Conservation (phyloP, 495 filamentous ascomycete species). For the Tuber brumale region DNA sequence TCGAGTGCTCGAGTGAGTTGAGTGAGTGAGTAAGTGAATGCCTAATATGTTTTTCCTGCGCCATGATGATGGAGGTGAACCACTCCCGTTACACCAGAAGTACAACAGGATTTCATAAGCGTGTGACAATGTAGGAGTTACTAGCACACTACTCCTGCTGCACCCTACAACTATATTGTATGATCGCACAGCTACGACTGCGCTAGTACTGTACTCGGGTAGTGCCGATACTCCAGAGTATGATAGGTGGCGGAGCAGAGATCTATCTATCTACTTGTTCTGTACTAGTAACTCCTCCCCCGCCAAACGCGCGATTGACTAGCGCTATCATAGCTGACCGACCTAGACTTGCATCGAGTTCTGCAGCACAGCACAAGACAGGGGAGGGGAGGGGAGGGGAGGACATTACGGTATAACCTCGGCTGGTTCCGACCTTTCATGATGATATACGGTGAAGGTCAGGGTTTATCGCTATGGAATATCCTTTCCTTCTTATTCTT, state of each 20-base stretch:
- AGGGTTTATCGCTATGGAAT: background rate
- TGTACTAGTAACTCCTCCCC: background rate
- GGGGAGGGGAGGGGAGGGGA: background rate
- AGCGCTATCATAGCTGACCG: background rate
- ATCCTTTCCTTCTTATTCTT: background rate
- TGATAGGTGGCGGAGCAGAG: too few species aligned
- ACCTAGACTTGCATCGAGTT: background rate
- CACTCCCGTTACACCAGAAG: too few species aligned
- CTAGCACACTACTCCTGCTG: too few species aligned
- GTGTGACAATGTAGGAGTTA: background rate
- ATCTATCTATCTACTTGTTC: too few species aligned
- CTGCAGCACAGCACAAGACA: background rate
- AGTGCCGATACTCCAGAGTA: too few species aligned
- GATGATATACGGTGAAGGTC: too few species aligned
- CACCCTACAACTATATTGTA: too few species aligned
- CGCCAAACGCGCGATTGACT: background rate
- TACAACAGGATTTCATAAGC: background rate
- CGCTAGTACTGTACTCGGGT: too few species aligned
- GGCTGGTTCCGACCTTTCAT: background rate
- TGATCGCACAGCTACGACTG: too few species aligned
- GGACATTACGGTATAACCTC: background rate
- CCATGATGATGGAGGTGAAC: too few species aligned
- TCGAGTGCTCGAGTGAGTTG: too few species aligned
- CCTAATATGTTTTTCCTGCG: background rate
- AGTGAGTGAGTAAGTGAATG: background rate